These are phyloP conservation scores for Fraxinus pennsylvanica DNA, from an alignment of 257 asterid genomes.

Conservation along the genomic window DNA sequence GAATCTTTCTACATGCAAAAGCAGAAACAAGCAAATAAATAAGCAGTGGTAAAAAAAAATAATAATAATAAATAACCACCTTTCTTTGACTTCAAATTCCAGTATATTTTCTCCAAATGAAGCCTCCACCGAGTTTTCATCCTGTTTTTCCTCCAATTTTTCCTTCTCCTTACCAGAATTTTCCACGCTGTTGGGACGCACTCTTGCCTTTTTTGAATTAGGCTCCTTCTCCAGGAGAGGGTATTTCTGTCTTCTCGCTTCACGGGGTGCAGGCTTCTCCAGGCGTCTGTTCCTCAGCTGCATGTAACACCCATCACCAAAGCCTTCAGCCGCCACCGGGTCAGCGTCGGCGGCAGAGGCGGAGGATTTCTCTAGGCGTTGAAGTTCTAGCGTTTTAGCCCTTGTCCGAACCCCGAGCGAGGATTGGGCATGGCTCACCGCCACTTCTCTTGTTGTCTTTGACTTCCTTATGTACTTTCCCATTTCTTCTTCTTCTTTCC, in stretches of 20 bases:
- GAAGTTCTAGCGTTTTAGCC: slow-evolving; percentile 40
- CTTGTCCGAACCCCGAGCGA: slow-evolving; percentile 40
- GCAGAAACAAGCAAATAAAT: not conserved
- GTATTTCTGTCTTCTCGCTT: slow-evolving; percentile 23
- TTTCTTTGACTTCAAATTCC: slow-evolving; percentile 36
- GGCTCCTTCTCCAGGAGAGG: slow-evolving; percentile 20
- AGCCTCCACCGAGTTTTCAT: slow-evolving; percentile 23
- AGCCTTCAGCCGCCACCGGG: slow-evolving; percentile 9
- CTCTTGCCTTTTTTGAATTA: slow-evolving; percentile 4
- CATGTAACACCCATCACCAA: slow-evolving; percentile 32
- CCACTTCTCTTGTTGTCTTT: slow-evolving; percentile 23
- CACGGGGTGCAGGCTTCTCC: slow-evolving; percentile 25
- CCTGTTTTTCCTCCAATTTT: slow-evolving; percentile 3
- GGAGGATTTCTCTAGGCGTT: slow-evolving; percentile 25
- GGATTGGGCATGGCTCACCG: slow-evolving; percentile 27
- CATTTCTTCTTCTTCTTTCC: slow-evolving; percentile 15
- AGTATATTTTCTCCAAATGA: slow-evolving; percentile 33
- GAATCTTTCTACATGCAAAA: not conserved
- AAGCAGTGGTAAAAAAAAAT: too few species aligned
- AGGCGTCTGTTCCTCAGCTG: slow-evolving; percentile 36
- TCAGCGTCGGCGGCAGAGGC: not conserved
- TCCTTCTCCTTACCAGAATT: not conserved
- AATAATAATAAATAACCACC: slow-evolving; percentile 24
- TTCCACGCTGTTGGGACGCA: not conserved
- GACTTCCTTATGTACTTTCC: slow-evolving; percentile 40